Evolutionary conservation across 2,329 filamentous ascomycete species (phyloP).

Genomic region (Coccinonectria pachysandricola): DNA sequence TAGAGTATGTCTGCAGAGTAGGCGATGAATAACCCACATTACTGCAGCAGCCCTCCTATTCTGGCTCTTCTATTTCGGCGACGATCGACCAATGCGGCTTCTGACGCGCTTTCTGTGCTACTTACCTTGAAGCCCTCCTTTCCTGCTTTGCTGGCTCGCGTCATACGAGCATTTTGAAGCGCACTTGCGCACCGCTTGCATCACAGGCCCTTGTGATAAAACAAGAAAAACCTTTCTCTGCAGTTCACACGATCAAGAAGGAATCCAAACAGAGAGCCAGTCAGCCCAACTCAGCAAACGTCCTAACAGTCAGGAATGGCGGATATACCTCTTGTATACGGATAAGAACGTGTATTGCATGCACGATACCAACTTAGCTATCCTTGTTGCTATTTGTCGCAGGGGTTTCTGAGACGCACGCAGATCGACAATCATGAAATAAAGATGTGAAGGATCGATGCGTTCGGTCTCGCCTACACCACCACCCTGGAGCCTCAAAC

Average conservation of each 20-base stretch:
- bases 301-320: no score
- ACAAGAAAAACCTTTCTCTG: slow-evolving; percentile 1
- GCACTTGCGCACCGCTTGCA: slow-evolving; percentile 4
- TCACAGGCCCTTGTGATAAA: slow-evolving; percentile 4
- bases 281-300: no score
- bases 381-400: slow-evolving; percentile 7
- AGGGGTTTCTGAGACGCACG: slow-evolving; percentile 8
- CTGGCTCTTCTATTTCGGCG: slow-evolving; percentile 7
- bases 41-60: no score
- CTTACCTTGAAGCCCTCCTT: slow-evolving; percentile 7
- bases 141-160: slow-evolving; percentile 5
- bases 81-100: slow-evolving; percentile 8
- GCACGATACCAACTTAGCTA: slow-evolving; percentile 1
- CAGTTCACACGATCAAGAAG: no score
- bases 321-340: slow-evolving; percentile 5
- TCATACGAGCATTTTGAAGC: slow-evolving; percentile 6
- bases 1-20: no score
- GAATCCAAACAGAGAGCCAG: no score
- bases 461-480: slow-evolving; percentile 8
- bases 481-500: slow-evolving; percentile 7
- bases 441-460: slow-evolving; percentile 10
- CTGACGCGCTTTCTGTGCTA: slow-evolving; percentile 11
- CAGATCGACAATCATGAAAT: slow-evolving; percentile 19
- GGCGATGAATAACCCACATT: no score
- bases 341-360: slow-evolving; percentile 6